These are phyloP conservation scores for Gynochthodes officinalis DNA, from an alignment of 257 asterid genomes.

Conservation along the genomic window DNA sequence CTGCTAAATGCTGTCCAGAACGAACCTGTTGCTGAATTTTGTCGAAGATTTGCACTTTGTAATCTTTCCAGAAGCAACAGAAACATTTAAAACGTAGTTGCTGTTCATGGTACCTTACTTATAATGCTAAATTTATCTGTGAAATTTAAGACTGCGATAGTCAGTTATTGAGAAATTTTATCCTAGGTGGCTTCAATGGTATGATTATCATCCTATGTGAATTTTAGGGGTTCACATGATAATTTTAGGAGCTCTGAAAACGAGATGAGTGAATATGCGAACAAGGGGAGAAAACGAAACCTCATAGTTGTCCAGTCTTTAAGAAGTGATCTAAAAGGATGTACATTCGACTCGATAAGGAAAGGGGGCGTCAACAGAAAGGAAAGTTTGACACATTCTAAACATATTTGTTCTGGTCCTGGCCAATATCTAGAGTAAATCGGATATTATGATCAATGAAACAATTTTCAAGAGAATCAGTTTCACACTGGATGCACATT, in stretches of 20 bases:
- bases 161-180: background rate
- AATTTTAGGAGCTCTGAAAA: background rate
- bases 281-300: no score
- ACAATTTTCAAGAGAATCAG: background rate
- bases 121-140: background rate
- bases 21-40: conserved; percentile 12
- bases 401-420: background rate
- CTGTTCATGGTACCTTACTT: conserved; percentile 1
- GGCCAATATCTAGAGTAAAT: background rate
- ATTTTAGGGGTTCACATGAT: background rate
- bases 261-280: background rate
- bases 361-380: no score
- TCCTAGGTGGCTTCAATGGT: no score
- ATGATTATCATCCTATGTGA: no score
- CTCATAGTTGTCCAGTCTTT: no score
- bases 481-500: background rate
- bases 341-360: no score
- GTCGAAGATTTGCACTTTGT: background rate
- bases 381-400: no score
- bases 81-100: conserved; percentile 12
- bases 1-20: conserved; percentile 9
- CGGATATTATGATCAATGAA: background rate
- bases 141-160: background rate
- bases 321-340: no score
- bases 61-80: conserved; percentile 15